Evolutionary conservation across 306 rosid genomes (phyloP).

Genomic region (Glycine soja): DNA sequence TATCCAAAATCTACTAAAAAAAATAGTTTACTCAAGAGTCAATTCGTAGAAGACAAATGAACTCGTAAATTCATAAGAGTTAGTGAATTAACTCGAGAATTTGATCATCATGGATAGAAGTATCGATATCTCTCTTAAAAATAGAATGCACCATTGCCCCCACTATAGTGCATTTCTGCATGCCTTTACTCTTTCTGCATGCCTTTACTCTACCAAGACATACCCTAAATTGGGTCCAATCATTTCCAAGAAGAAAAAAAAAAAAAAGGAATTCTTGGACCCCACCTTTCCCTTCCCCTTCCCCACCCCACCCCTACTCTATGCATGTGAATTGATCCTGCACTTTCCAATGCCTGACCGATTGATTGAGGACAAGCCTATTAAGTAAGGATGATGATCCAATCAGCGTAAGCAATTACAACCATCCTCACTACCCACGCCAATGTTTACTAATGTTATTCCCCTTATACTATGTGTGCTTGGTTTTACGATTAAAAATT

Average conservation of each 20-base stretch:
- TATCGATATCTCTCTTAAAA: neutral
- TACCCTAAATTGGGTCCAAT: constrained; percentile 44
- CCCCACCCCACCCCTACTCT: constrained; percentile 20
- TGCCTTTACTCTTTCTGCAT: constrained; percentile 2
- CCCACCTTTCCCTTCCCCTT: too few relatives aligned
- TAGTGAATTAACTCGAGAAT: too few relatives aligned
- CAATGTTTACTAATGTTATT: too few relatives aligned
- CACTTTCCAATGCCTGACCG: neutral
- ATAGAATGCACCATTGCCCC: neutral
- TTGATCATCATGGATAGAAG: too few relatives aligned
- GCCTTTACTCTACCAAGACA: constrained; percentile 29
- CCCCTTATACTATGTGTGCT: too few relatives aligned
- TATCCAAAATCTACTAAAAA: too few relatives aligned
- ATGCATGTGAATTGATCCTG: constrained; percentile 33
- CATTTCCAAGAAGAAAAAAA: neutral
- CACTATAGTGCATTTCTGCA: constrained; percentile 1
- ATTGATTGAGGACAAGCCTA: neutral
- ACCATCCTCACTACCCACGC: neutral
- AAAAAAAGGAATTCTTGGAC: constrained; percentile 35
- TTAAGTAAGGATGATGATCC: neutral
- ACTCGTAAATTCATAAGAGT: too few relatives aligned
- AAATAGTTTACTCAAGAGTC: too few relatives aligned
- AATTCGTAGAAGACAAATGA: too few relatives aligned
- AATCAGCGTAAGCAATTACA: neutral
- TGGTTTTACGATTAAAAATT: too few relatives aligned